Conservation (phyloP, 345 rosid species). For the Litchi chinensis region DNA sequence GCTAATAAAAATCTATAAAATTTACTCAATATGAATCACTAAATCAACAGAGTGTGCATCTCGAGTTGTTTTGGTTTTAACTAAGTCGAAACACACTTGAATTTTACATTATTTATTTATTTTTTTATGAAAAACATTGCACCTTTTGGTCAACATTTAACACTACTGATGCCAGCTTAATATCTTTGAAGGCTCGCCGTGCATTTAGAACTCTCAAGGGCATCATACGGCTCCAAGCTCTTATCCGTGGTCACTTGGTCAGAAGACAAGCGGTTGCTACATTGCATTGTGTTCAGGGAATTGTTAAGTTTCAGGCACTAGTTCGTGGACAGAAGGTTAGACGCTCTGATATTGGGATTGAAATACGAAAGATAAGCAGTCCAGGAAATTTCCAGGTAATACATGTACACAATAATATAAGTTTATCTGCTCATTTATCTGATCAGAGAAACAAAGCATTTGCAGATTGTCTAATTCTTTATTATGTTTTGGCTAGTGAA, state of each 20-base stretch:
- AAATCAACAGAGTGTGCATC: background rate
- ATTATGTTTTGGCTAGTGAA: background rate
- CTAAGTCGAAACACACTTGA: background rate
- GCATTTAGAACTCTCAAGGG: conserved; percentile 58
- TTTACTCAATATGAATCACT: background rate
- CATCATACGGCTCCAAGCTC: conserved; percentile 67
- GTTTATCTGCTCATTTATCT: background rate
- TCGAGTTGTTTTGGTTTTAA: conserved; percentile 3
- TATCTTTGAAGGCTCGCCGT: conserved; percentile 58
- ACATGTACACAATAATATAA: background rate
- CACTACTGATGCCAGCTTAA: conserved; percentile 21
- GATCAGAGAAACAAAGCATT: background rate
- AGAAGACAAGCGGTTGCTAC: conserved; percentile 89
- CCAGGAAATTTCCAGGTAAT: conserved; percentile 38
- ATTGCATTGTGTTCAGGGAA: conserved; percentile 54
- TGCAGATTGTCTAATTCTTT: background rate
- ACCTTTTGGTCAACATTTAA: background rate
- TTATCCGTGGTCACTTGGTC: conserved; percentile 78
- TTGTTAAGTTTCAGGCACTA: conserved; percentile 70
- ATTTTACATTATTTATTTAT: background rate
- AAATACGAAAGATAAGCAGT: conserved; percentile 37
- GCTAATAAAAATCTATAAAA: background rate
- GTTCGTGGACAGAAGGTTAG: conserved; percentile 60
- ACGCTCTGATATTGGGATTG: conserved; percentile 35
- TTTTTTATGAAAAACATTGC: background rate